These are phyloP conservation scores for Fagus sylvatica DNA, from an alignment of 306 rosid genomes.

Conservation along the genomic window DNA sequence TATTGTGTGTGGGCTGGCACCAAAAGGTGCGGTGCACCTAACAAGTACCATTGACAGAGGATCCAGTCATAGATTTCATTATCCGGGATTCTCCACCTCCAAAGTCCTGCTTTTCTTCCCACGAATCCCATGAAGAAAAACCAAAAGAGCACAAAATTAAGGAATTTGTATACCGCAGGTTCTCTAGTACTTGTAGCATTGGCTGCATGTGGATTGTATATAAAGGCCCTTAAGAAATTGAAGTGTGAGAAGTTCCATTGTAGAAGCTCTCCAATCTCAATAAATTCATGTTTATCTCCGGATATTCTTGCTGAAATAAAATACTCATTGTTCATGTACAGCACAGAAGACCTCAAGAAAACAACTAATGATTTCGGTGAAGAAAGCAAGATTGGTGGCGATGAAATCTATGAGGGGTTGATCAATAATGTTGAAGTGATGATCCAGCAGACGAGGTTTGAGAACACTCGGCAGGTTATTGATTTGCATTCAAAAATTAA, in stretches of 20 bases:
- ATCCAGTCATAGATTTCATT: conserved; percentile 25
- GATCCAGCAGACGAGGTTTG: conserved; percentile 56
- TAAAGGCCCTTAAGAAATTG: conserved; percentile 36
- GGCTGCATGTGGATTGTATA: conserved; percentile 41
- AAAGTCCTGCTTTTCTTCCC: conserved; percentile 47
- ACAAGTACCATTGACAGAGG: conserved; percentile 41
- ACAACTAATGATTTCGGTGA: conserved; percentile 57
- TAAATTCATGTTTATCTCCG: conserved; percentile 55
- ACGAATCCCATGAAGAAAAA: conserved; percentile 30
- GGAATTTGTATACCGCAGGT: conserved; percentile 43
- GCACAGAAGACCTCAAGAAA: conserved; percentile 45
- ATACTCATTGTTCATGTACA: conserved; percentile 53
- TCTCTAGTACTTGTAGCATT: conserved; percentile 39
- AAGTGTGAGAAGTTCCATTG: conserved; percentile 33
- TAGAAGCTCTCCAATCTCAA: conserved; percentile 36
- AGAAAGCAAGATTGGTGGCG: conserved; percentile 44
- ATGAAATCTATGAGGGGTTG: conserved; percentile 43
- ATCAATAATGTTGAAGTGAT: conserved; percentile 48
- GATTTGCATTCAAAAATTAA: conserved; percentile 69
- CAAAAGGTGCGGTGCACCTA: too few species aligned
- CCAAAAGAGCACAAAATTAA: conserved; percentile 13
- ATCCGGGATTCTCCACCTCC: conserved; percentile 55
- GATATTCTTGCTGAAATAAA: conserved; percentile 64
- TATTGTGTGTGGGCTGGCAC: too few species aligned
- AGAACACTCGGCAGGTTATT: conserved; percentile 48